Evolutionary conservation across 2,329 filamentous ascomycete species (phyloP), one percentile per base, ranked within the genome.

Genomic region (Cladosporium colombiae): DNA sequence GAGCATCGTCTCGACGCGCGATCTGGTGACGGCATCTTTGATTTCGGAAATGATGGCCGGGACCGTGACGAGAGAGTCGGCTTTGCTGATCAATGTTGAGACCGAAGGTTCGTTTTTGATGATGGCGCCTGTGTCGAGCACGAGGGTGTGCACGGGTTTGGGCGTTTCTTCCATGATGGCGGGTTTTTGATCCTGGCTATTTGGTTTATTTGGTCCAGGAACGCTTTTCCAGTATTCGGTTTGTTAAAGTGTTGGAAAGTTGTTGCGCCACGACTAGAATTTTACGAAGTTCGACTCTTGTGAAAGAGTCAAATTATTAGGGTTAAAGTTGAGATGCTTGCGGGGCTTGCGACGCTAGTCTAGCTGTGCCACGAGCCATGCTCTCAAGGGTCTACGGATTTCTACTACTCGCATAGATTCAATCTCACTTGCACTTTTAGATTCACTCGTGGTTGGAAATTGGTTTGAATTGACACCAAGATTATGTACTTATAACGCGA

Each of bases 31-130:
- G 57, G 88, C 86, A 81, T 98, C 94, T 74, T 91, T 82, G 70
- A 97, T 96, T 81, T 99, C 95, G 61, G 88, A 85, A 33, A 98
- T 83, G 65, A 99, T 92, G 8, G 90, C 89, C 0, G 93, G 93
- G 0, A 94, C 91, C 1, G 93, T 97, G 74, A 93, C 87, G 50
- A 97, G 84, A 66, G 85, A 82, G 73, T 95, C 89, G 57, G 92
- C 89, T 76, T 92, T 88, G 44, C 86, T 85, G 61, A 97, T 82
- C 13, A 99, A 87, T 0, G 91, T 92, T 55, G 92, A 96, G 27
- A 95, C 87, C 13, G 91, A 83, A 14, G 94, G 92, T 70, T 95
- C 90, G 80, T 97, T 97, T 76, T 94, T 94, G 78, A 99, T 93
- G 67, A 99, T 88, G 8, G 94, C 93, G 29, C 93, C 94, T 3